These are phyloP conservation scores for Purpureocillium takamizusanense DNA, from an alignment of 2,329 filamentous ascomycete species.

Conservation along the genomic window DNA sequence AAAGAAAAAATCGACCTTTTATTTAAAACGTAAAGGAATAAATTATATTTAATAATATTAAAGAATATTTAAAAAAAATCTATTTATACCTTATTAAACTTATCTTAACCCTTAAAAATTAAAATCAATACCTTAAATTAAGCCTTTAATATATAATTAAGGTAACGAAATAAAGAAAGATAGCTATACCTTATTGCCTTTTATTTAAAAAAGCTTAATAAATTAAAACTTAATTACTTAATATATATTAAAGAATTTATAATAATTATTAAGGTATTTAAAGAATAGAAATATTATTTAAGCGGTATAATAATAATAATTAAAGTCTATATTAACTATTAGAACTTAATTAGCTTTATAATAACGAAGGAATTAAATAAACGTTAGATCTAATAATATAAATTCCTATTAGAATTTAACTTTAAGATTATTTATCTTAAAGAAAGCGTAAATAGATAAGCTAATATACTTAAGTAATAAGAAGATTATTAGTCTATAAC, in stretches of 20 bases:
- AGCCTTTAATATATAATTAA: not conserved
- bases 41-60: not conserved
- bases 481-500: too few relatives aligned
- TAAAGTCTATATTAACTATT: slow-evolving; percentile 2
- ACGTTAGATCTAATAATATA: too few relatives aligned
- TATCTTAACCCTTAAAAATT: not conserved
- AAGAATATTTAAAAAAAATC: too few relatives aligned
- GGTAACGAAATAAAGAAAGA: not conserved
- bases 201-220: slow-evolving; percentile 7
- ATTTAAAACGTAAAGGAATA: not conserved
- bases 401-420: too few relatives aligned
- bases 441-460: slow-evolving; percentile 7
- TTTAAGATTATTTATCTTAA: slow-evolving; percentile 8
- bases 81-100: too few relatives aligned
- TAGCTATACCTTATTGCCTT: not conserved
- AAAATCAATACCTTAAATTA: not conserved
- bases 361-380: too few relatives aligned
- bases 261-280: slow-evolving; percentile 1
- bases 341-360: not conserved
- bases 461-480: slow-evolving; percentile 1
- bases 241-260: slow-evolving; percentile 5
- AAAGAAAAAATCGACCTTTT: not conserved
- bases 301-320: slow-evolving; percentile 1
- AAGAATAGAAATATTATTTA: slow-evolving; percentile 8
- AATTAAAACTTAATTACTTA: too few relatives aligned